These are phyloP conservation scores for Pisolithus sp. DNA, from an alignment of 768 basidiomycete genomes.

Conservation along the genomic window DNA sequence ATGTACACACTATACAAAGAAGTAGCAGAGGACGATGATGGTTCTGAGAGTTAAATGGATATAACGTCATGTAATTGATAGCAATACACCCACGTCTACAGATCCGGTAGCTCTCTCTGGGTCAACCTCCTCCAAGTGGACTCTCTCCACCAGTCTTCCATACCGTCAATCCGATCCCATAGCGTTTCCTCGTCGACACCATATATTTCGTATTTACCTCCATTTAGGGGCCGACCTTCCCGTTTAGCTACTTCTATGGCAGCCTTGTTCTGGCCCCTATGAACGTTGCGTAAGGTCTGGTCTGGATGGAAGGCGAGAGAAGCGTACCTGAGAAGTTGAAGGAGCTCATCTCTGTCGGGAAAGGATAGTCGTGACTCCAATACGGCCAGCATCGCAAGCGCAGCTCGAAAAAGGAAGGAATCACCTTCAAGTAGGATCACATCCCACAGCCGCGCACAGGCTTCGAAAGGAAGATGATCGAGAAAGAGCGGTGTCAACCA, in stretches of 20 bases:
- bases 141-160: conserved; percentile 93
- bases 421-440: conserved; percentile 84
- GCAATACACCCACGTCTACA: conserved; percentile 16
- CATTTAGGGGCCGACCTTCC: conserved; percentile 55
- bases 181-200: conserved; percentile 79
- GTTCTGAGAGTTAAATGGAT: conserved; percentile 16
- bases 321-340: conserved; percentile 68
- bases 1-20: conserved; percentile 80
- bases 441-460: conserved; percentile 86
- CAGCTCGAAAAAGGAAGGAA: conserved; percentile 79
- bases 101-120: conserved; percentile 80
- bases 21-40: conserved; percentile 41
- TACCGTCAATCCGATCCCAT: conserved; percentile 74
- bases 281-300: neutral
- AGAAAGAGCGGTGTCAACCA: conserved; percentile 82
- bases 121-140: conserved; percentile 82
- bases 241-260: conserved; percentile 76
- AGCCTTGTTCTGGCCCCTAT: conserved; percentile 76
- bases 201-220: conserved; percentile 81
- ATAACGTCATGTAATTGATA: neutral
- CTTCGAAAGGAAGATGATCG: conserved; percentile 86
- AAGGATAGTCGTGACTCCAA: conserved; percentile 86
- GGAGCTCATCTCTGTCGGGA: conserved; percentile 71
- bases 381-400: conserved; percentile 76
- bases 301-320: neutral